Base-by-base conservation (phyloP, 345 rosid genomes). In the Eucalyptus cloeziana region DNA sequence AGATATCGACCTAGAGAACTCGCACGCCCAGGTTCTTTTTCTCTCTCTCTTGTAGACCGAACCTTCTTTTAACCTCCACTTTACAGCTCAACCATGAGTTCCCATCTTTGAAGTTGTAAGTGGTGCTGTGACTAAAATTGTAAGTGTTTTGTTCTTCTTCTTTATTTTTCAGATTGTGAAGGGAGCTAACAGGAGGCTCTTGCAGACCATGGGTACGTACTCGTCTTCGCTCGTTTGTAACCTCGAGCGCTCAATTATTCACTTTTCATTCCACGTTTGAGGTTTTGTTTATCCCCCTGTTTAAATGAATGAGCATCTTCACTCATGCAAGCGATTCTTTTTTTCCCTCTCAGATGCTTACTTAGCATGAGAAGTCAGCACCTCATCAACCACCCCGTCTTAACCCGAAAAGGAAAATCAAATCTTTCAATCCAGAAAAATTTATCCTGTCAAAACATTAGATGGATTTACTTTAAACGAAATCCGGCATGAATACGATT, bases 101-200 rank as follows among this genome's bases (percentile, higher is more conserved):
- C 47, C 83, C 2, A 37, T 10, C 47, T 76, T 76, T 37, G 15
- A 37, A 37, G 47, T 10, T 76, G 27, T 37, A 33, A 33, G 25
- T 5, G 24, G 43, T 33, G 12, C 37, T 69, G 80, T 69, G 44
- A 69, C 44, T 33, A 4, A 69, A 3, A 43, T 31, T 16, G 40
- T 5, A 17, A 33, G 13, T 33, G 81, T 37, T 52, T 52, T 50
- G 0, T 64, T n/a, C 5, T 30, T 31, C 3, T 17, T 9, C 10
- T 3, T 3, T 8, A 33, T 37, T 19, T 37, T 17, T 1, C 83
- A 76, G 86, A 86, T 90, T 91, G 93, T 90, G 88, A 93, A 91
- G 91, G 96, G 93, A 87, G 88, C 91, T 50, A 93, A 86, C 51
- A 91, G 93, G 89, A 91, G 92, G 91, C 93, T 93, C 50, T 87